These are phyloP conservation scores for Dendrocalamus latiflorus DNA, from an alignment of 202 grass and related monocot species.

Conservation along the genomic window DNA sequence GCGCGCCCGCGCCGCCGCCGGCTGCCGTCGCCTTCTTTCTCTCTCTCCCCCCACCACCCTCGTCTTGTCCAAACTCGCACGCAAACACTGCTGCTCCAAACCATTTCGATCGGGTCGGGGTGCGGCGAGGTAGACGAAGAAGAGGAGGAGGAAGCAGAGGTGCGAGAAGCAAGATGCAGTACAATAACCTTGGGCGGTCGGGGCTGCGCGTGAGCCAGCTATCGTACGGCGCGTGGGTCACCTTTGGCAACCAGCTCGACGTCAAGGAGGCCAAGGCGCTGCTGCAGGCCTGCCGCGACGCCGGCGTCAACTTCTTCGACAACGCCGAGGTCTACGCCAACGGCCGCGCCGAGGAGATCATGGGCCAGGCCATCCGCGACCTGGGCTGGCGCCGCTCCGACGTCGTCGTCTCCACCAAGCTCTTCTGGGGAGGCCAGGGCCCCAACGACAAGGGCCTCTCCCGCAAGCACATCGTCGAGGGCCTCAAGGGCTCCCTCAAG, in stretches of 20 bases:
- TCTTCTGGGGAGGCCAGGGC: conserved; percentile 91
- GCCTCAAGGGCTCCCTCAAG: conserved; percentile 58
- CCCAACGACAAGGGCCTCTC: conserved; percentile 99
- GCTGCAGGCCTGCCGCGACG: conserved; percentile 84
- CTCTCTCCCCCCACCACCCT: neutral
- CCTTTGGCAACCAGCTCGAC: conserved; percentile 94
- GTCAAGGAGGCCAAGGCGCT: conserved; percentile 91
- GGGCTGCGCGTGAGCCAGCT: conserved; percentile 90
- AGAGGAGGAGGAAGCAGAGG: neutral
- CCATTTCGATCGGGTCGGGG: neutral
- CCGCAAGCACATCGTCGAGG: conserved; percentile 90
- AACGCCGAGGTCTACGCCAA: conserved; percentile 96
- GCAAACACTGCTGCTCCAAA: neutral
- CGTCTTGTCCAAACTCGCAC: neutral
- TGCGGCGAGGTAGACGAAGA: neutral
- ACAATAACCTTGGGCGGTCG: conserved; percentile 86
- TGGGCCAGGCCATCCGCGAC: conserved; percentile 97
- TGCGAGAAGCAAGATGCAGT: conserved; percentile 50
- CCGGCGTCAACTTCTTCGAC: conserved; percentile 99
- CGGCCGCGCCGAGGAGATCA: conserved; percentile 97
- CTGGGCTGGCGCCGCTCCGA: conserved; percentile 89
- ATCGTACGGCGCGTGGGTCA: conserved; percentile 83
- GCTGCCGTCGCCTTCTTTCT: too few species aligned
- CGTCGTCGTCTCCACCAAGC: conserved; percentile 95
- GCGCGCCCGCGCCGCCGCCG: too few species aligned